These are phyloP conservation scores for Trichoderma brevicompactum DNA, from an alignment of 2,329 filamentous ascomycete species.

Conservation along the genomic window DNA sequence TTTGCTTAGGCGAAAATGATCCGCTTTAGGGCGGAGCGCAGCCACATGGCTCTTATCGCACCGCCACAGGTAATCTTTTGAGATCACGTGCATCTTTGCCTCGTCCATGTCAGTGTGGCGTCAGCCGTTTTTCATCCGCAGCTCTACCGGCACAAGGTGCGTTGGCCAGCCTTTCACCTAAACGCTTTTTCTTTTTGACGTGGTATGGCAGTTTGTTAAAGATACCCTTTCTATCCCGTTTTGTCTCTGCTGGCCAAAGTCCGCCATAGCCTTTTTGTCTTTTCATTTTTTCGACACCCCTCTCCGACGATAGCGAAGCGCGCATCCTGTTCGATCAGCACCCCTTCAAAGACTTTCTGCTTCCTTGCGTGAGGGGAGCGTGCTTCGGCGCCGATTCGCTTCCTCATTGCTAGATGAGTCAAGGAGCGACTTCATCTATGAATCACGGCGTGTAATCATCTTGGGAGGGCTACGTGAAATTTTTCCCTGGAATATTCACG, in stretches of 20 bases:
- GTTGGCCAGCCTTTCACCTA: conserved; percentile 21
- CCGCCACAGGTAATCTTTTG: conserved; percentile 2
- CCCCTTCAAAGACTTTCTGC: not conserved
- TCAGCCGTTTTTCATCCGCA: conserved; percentile 14
- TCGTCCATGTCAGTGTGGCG: conserved; percentile 15
- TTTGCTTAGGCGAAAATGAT: conserved; percentile 35
- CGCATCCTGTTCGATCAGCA: not conserved
- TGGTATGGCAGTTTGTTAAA: conserved; percentile 5
- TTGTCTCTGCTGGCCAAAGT: not conserved
- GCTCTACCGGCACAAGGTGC: conserved; percentile 25
- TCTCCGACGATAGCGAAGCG: not conserved
- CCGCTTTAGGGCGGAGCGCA: conserved; percentile 34
- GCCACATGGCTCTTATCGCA: conserved; percentile 19
- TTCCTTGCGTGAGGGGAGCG: conserved; percentile 24
- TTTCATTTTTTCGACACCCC: too few relatives aligned
- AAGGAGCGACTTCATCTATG: conserved; percentile 20
- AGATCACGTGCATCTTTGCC: conserved; percentile 3
- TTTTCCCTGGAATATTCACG: not conserved
- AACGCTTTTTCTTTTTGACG: conserved; percentile 21
- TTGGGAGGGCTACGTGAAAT: conserved; percentile 21
- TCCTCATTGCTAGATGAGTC: conserved; percentile 5
- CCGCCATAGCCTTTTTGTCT: not conserved
- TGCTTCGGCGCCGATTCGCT: conserved; percentile 23
- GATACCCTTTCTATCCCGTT: not conserved
- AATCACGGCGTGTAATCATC: conserved; percentile 10